These are phyloP conservation scores for Umbilicaria muhlenbergii DNA, from an alignment of 495 filamentous ascomycete genomes.

Conservation along the genomic window DNA sequence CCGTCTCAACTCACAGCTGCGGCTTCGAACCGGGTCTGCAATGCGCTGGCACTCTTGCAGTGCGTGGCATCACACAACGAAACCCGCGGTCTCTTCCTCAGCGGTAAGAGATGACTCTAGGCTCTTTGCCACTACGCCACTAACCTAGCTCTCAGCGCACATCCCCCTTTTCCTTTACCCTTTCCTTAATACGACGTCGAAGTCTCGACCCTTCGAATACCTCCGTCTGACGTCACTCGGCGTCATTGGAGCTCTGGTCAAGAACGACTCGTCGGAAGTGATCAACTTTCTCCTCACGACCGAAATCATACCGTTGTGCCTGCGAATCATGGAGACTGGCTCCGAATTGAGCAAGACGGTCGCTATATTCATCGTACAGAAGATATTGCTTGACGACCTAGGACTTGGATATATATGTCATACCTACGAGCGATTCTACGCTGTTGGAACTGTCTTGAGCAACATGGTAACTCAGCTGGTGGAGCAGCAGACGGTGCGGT, in stretches of 20 bases:
- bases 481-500: slow-evolving; percentile 88
- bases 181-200: slow-evolving; percentile 97
- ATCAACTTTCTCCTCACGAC: slow-evolving; percentile 98
- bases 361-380: slow-evolving; percentile 99
- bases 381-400: slow-evolving; percentile 92
- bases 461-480: slow-evolving; percentile 98
- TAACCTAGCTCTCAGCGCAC: slow-evolving; percentile 47
- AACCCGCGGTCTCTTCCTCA: slow-evolving; percentile 80
- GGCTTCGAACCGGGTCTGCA: slow-evolving; percentile 93
- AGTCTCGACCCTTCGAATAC: slow-evolving; percentile 96
- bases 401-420: slow-evolving; percentile 98
- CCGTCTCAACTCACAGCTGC: slow-evolving; percentile 93
- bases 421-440: slow-evolving; percentile 98
- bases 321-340: slow-evolving; percentile 98
- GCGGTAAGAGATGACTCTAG: slow-evolving; percentile 39
- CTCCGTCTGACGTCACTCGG: slow-evolving; percentile 94
- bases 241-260: slow-evolving; percentile 93
- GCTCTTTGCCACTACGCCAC: not conserved
- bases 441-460: slow-evolving; percentile 90
- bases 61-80: slow-evolving; percentile 98
- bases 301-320: slow-evolving; percentile 95
- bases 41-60: slow-evolving; percentile 89
- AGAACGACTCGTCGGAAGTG: slow-evolving; percentile 96
- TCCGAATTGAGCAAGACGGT: slow-evolving; percentile 98
- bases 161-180: slow-evolving; percentile 97